Conservation (phyloP, 768 basidiomycete species). For the Rhizopogon salebrosus region DNA sequence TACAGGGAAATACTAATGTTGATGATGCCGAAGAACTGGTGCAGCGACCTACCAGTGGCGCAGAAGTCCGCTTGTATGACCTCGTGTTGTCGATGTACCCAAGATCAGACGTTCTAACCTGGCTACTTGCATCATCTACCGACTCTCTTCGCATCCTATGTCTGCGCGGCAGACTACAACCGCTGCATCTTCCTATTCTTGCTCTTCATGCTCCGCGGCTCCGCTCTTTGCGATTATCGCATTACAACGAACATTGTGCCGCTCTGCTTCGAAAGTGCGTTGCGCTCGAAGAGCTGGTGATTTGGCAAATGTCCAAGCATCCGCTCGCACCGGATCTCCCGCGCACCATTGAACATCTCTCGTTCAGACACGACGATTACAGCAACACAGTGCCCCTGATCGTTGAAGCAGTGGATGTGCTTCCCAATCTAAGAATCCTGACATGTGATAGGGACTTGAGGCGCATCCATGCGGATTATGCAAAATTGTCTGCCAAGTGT, state of each 20-base stretch:
- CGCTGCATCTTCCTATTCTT: slow-evolving; percentile 21
- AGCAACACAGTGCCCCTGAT: slow-evolving; percentile 20
- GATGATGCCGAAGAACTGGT: too few species aligned
- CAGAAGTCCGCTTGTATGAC: slow-evolving; percentile 32
- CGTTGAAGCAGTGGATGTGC: slow-evolving; percentile 24
- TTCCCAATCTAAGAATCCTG: slow-evolving; percentile 32
- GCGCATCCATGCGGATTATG: slow-evolving; percentile 16
- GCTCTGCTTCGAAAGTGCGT: slow-evolving; percentile 32
- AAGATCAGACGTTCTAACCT: slow-evolving; percentile 24
- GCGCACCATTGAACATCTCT: slow-evolving; percentile 34
- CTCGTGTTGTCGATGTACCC: slow-evolving; percentile 32
- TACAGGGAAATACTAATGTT: too few species aligned
- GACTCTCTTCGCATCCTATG: slow-evolving; percentile 12
- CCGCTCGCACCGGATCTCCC: slow-evolving; percentile 29
- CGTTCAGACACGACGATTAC: slow-evolving; percentile 20
- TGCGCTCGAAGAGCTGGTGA: slow-evolving; percentile 34
- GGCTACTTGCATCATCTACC: slow-evolving; percentile 34
- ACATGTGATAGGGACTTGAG: slow-evolving; percentile 27
- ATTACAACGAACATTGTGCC: slow-evolving; percentile 27
- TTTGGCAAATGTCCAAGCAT: slow-evolving; percentile 30
- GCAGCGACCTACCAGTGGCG: slow-evolving; percentile 2
- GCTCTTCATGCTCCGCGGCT: slow-evolving; percentile 26
- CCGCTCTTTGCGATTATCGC: slow-evolving; percentile 37
- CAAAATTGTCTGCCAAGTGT: slow-evolving; percentile 23
- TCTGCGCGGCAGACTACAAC: slow-evolving; percentile 34